These are phyloP conservation scores for Fragaria nilgerrensis DNA, from an alignment of 306 rosid species.

Conservation along the genomic window DNA sequence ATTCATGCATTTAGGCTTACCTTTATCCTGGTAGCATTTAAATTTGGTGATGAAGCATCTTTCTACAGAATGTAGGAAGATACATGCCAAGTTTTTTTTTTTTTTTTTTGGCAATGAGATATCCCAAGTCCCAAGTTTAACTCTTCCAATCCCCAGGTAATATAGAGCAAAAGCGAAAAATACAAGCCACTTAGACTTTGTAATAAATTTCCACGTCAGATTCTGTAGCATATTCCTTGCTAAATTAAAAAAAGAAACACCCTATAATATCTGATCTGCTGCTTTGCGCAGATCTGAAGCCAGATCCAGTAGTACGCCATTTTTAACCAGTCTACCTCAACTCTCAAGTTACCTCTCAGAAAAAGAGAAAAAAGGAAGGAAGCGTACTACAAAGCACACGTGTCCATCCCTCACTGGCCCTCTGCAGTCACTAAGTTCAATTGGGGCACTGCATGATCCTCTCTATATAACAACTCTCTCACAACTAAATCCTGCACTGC, in stretches of 20 bases:
- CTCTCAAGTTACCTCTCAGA: neutral
- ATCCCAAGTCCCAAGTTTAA: too few species aligned
- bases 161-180: too few species aligned
- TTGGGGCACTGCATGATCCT: neutral
- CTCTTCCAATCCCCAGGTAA: too few species aligned
- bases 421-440: neutral
- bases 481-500: neutral
- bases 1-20: neutral
- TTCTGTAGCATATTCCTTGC: neutral
- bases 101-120: too few species aligned
- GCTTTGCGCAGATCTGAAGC: neutral
- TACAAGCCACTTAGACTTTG: too few species aligned
- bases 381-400: neutral
- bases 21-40: neutral
- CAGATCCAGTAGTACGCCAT: neutral
- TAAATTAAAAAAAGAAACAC: too few species aligned
- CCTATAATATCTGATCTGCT: neutral
- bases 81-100: too few species aligned
- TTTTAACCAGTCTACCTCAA: neutral
- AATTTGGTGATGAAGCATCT: neutral
- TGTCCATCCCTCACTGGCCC: neutral
- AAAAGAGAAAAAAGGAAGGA: neutral
- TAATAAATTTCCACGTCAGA: neutral
- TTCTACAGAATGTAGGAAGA: neutral
- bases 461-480: neutral